Conservation (phyloP, 2,329 filamentous ascomycete species). For the Trichoderma sp. region DNA sequence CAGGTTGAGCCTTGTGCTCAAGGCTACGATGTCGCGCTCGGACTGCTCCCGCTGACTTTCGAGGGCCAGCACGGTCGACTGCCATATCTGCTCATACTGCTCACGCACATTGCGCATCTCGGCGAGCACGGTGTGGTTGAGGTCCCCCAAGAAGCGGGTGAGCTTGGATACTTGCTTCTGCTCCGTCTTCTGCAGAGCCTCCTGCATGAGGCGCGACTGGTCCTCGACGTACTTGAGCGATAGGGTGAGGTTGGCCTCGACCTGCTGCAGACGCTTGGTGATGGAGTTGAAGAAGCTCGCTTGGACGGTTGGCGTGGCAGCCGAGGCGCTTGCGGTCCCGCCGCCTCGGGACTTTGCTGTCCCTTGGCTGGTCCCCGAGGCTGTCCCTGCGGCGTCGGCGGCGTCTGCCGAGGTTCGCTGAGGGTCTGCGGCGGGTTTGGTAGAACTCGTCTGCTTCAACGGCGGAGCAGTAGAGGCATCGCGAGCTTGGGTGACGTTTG, state of each 20-base stretch:
- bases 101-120: conserved; percentile 77
- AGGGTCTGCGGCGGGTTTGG: neutral
- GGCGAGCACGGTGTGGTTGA: conserved; percentile 85
- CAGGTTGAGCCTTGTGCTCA: conserved; percentile 78
- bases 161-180: conserved; percentile 85
- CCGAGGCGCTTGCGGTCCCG: conserved; percentile 35
- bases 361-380: neutral
- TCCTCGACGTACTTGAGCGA: conserved; percentile 96
- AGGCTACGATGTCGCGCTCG: conserved; percentile 78
- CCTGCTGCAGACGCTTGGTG: conserved; percentile 85
- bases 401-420: neutral
- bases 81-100: conserved; percentile 96
- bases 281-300: conserved; percentile 98
- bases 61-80: conserved; percentile 88
- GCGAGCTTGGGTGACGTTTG: conserved; percentile 7
- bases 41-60: conserved; percentile 86
- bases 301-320: conserved; percentile 76
- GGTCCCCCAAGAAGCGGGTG: conserved; percentile 73
- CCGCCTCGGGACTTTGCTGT: conserved; percentile 32
- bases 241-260: conserved; percentile 90
- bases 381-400: conserved; percentile 1
- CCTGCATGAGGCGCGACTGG: conserved; percentile 85
- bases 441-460: conserved; percentile 15
- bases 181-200: conserved; percentile 84
- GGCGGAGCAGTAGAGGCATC: conserved; percentile 3